phyloP scores from a whole-genome alignment of 257 asterid species.

The Buddleja alternifolia region DNA sequence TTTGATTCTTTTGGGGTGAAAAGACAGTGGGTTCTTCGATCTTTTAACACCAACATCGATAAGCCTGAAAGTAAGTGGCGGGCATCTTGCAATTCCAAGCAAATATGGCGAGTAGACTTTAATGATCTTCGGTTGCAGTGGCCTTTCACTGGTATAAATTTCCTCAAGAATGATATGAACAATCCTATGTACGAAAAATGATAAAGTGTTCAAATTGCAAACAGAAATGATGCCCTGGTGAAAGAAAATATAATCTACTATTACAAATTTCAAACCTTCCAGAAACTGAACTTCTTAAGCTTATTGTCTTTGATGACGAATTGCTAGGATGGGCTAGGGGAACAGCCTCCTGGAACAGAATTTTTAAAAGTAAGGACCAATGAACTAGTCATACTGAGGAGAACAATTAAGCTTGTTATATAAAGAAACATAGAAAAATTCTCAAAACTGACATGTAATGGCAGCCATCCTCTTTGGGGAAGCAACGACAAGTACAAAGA shows the following conservation, averaged over 20 bases:
- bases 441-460: slow-evolving; percentile 64
- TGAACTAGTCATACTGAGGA: slow-evolving; percentile 19
- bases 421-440: slow-evolving; percentile 1
- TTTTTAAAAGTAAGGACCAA: slow-evolving; percentile 27
- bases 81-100: slow-evolving; percentile 85
- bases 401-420: background rate
- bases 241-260: slow-evolving; percentile 11
- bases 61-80: slow-evolving; percentile 86
- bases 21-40: slow-evolving; percentile 60
- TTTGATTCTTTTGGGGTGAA: slow-evolving; percentile 54
- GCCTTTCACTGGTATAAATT: slow-evolving; percentile 55
- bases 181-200: slow-evolving; percentile 55
- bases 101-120: slow-evolving; percentile 89
- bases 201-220: slow-evolving; percentile 13
- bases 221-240: slow-evolving; percentile 6
- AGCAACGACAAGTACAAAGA: slow-evolving; percentile 84
- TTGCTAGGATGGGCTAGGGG: slow-evolving; percentile 75
- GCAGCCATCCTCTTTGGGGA: slow-evolving; percentile 97
- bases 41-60: slow-evolving; percentile 53
- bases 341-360: slow-evolving; percentile 74
- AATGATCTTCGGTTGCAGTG: slow-evolving; percentile 62
- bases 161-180: slow-evolving; percentile 91
- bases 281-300: slow-evolving; percentile 87
- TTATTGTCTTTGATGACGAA: slow-evolving; percentile 71
- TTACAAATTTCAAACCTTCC: slow-evolving; percentile 72